These are phyloP conservation scores for Polytrichum commune DNA, from an alignment of 225 moss, liverwort and hornwort genomes.

Conservation along the genomic window DNA sequence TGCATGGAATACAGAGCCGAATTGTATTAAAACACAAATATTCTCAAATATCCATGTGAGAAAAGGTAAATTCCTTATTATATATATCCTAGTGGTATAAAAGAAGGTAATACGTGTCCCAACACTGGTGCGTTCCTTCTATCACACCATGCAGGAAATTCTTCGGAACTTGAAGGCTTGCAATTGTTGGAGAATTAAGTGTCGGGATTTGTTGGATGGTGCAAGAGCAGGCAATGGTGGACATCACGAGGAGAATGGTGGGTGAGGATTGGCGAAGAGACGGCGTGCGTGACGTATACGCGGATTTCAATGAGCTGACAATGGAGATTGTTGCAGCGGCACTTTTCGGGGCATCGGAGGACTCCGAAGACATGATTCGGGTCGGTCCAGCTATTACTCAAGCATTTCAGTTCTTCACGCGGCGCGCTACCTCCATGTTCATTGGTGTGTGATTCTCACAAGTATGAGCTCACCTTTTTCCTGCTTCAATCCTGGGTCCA, in stretches of 20 bases:
- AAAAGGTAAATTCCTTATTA: no score
- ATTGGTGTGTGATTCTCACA: constrained; percentile 31
- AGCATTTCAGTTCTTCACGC: constrained; percentile 67
- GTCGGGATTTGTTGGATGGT: not conserved
- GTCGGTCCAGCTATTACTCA: constrained; percentile 66
- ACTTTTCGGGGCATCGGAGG: constrained; percentile 53
- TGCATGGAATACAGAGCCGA: no score
- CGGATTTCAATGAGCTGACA: constrained; percentile 60
- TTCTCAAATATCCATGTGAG: no score
- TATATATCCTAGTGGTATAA: no score
- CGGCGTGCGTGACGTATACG: constrained; percentile 52
- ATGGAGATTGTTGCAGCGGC: constrained; percentile 62
- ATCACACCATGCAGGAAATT: no score
- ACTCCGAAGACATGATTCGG: constrained; percentile 49
- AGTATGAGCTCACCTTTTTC: no score
- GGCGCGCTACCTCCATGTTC: constrained; percentile 65
- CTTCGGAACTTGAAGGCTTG: no score
- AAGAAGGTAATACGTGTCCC: no score
- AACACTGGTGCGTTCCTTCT: no score
- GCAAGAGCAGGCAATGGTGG: constrained; percentile 58
- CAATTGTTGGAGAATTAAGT: not conserved
- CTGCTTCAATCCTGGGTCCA: no score
- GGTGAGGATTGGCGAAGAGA: constrained; percentile 44
- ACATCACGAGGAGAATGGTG: constrained; percentile 47
- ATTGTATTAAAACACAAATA: no score